A percentile compares a stretch with the other conserved stretches of the same genome.
These are phyloP conservation scores for Alternaria alternata DNA, from an alignment of 2,329 filamentous ascomycete species.

Conservation along the genomic window DNA sequence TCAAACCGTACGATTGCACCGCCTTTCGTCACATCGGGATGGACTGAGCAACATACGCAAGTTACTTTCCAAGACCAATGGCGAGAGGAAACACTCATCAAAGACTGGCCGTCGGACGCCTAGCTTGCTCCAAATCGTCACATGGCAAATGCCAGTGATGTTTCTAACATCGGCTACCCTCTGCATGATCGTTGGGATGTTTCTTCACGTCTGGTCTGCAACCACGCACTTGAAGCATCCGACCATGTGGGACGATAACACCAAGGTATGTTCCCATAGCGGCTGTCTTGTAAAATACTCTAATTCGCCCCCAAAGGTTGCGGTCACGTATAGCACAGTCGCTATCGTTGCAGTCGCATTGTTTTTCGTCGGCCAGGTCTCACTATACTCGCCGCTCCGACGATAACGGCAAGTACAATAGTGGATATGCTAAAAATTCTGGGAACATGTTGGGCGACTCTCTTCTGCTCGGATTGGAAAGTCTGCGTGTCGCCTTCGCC, in stretches of 20 bases:
- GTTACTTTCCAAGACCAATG: slow-evolving; percentile 41
- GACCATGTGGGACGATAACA: slow-evolving; percentile 44
- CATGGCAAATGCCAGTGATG: slow-evolving; percentile 52
- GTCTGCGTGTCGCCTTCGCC: neutral
- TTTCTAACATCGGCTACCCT: slow-evolving; percentile 47
- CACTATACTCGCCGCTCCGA: slow-evolving; percentile 20
- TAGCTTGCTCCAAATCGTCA: slow-evolving; percentile 42
- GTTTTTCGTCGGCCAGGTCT: slow-evolving; percentile 33
- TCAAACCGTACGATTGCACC: slow-evolving; percentile 55
- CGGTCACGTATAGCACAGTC: slow-evolving; percentile 25
- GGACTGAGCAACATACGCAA: slow-evolving; percentile 48
- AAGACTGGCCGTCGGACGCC: slow-evolving; percentile 34
- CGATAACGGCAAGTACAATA: neutral
- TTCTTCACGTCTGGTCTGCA: slow-evolving; percentile 50
- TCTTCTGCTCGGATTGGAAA: too few relatives aligned
- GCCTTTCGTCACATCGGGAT: slow-evolving; percentile 53
- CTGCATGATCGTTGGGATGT: slow-evolving; percentile 52
- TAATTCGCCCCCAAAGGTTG: slow-evolving; percentile 23
- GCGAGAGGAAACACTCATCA: slow-evolving; percentile 23
- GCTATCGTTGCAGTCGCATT: slow-evolving; percentile 22
- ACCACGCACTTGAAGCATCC: slow-evolving; percentile 32
- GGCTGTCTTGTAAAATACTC: neutral
- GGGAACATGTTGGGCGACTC: neutral
- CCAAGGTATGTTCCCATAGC: slow-evolving; percentile 29
- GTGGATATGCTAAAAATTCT: neutral